Conservation (phyloP, 139 green algal genomes). For the Chlamydomonas incerta region DNA sequence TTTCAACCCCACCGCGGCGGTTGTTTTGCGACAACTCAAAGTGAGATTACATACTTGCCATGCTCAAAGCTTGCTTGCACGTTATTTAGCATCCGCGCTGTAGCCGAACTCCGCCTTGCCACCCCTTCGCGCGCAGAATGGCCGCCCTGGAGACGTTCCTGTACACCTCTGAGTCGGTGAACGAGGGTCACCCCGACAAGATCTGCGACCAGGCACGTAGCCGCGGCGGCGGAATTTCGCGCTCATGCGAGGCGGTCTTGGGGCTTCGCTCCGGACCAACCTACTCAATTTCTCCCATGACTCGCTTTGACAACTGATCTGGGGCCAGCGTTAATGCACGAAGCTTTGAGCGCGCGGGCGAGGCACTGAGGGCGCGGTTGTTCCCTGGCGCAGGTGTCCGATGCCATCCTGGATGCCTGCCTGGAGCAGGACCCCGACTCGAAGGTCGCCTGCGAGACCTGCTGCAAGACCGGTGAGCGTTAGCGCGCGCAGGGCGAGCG, state of each 20-base stretch:
- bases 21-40: no score
- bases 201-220: conserved; percentile 83
- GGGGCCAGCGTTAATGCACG: background rate
- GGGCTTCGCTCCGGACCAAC: no score
- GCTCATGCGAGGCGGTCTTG: background rate
- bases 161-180: conserved; percentile 96
- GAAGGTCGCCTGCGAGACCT: conserved; percentile 98
- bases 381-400: conserved; percentile 86
- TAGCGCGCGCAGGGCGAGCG: no score
- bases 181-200: conserved; percentile 97
- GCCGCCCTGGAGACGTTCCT: conserved; percentile 84
- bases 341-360: background rate
- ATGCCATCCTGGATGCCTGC: conserved; percentile 98
- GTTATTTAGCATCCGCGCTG: background rate
- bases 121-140: conserved; percentile 19
- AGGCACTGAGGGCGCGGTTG: background rate
- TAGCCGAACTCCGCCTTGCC: background rate
- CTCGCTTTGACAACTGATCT: background rate
- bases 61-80: background rate
- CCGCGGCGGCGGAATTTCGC: background rate
- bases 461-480: conserved; percentile 91
- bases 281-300: no score
- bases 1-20: no score
- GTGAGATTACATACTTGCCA: background rate
- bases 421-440: conserved; percentile 95